Percentiles rank a stretch among this genome's conserved stretches.
phyloP scores from a whole-genome alignment of 768 basidiomycete genomes.

The Boletus reticuloceps region DNA sequence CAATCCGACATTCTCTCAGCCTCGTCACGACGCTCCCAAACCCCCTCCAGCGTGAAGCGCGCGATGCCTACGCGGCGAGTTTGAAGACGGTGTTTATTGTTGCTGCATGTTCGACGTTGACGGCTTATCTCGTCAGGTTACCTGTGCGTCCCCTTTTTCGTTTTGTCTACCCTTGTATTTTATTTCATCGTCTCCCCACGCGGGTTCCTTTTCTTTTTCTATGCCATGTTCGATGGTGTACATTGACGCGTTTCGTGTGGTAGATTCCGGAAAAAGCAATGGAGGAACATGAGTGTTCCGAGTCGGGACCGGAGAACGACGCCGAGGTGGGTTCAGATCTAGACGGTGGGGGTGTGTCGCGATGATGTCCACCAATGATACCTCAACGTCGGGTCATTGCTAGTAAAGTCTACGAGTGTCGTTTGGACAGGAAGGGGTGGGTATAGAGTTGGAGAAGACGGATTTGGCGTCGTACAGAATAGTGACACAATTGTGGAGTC shows the following conservation, averaged over 20 bases:
- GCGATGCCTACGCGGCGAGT: slow-evolving; percentile 22
- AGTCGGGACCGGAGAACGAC: too few relatives aligned
- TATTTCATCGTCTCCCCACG: neutral
- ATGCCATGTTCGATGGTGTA: too few relatives aligned
- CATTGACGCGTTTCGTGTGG: neutral
- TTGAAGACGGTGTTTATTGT: slow-evolving; percentile 17
- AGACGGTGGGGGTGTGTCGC: too few relatives aligned
- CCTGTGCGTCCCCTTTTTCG: slow-evolving; percentile 6
- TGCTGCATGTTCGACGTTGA: slow-evolving; percentile 16
- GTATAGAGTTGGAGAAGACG: too few relatives aligned
- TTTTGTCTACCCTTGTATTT: neutral
- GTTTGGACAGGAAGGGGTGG: too few relatives aligned
- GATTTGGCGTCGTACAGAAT: too few relatives aligned
- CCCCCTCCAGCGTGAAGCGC: slow-evolving; percentile 11
- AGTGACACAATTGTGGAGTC: too few relatives aligned
- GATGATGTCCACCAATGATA: too few relatives aligned
- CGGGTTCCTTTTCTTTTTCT: neutral
- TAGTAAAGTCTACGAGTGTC: too few relatives aligned
- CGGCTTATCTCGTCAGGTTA: slow-evolving; percentile 13
- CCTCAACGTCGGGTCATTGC: too few relatives aligned
- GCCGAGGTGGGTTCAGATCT: too few relatives aligned
- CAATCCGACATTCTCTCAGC: slow-evolving; percentile 19
- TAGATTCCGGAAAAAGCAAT: slow-evolving; percentile 16
- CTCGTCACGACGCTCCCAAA: slow-evolving; percentile 10
- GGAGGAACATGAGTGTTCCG: neutral